phyloP scores from a whole-genome alignment of 352 stramenopile genomes.

The Globisporangium cederbergense region DNA sequence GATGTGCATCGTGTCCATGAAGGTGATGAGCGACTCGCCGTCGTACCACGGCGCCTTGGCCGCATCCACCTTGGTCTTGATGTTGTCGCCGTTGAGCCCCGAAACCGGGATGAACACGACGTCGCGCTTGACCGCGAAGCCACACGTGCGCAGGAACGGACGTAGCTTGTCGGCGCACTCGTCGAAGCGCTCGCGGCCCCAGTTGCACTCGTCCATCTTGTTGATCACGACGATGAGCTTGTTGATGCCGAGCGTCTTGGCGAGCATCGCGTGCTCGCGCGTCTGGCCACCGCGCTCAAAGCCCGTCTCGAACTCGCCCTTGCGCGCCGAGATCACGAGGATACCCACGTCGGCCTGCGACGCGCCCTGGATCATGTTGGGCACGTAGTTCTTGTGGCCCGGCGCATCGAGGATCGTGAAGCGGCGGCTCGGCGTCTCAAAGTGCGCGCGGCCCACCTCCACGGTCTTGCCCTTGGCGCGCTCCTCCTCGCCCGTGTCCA shows the following conservation, averaged over 20 bases:
- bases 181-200: conserved; percentile 89
- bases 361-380: conserved; percentile 97
- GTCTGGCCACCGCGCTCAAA: conserved; percentile 98
- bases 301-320: conserved; percentile 98
- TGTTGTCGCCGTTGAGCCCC: conserved; percentile 94
- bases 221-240: conserved; percentile 99
- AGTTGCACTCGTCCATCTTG: conserved; percentile 99
- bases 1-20: conserved; percentile 93
- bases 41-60: conserved; percentile 92
- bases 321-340: conserved; percentile 94
- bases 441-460: conserved; percentile 94
- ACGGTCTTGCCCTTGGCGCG: conserved; percentile 91
- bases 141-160: conserved; percentile 92
- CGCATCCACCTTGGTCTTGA: conserved; percentile 89
- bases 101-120: conserved; percentile 98
- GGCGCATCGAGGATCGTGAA: conserved; percentile 99
- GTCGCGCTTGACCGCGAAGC: conserved; percentile 98
- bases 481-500: conserved; percentile 99
- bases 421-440: conserved; percentile 94
- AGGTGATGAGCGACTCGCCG: conserved; percentile 90
- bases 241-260: conserved; percentile 98
- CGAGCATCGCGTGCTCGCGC: conserved; percentile 97
- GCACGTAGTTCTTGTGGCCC: conserved; percentile 99
- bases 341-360: conserved; percentile 97
- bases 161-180: conserved; percentile 94